Base-by-base conservation (phyloP, 108 stramenopile species). In the Conticribra weissflogii region DNA sequence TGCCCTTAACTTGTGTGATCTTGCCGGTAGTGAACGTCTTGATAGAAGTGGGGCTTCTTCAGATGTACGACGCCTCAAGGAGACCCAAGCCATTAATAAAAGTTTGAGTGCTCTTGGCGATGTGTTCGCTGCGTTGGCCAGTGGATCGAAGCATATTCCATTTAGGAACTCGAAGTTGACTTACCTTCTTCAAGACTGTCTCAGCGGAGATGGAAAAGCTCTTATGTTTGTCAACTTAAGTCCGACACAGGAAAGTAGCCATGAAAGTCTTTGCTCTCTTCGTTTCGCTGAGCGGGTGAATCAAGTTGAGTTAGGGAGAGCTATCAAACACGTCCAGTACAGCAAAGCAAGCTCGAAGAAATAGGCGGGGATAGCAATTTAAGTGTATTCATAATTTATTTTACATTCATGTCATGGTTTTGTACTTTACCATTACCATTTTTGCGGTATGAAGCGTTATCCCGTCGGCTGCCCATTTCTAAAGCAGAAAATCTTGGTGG, bases 51-150 rank as follows among this genome's bases (percentile, higher is more conserved):
- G 92, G 18, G 97, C 91, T 3, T 83, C 81, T 15, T 76, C 85
- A 17, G 92, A 96, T 66, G 89, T 89, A 22, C 62, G 84, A 59
- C 86, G 91, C 23, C 78, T 98, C 58, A 90, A 89, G 76, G 99
- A 99, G 75, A 97, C 99, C 1, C 96, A 96, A 78, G 86, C 92
- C 15, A 99, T 99, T 85, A 99, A 99, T 81, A 98, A 98, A 86
- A 96, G 96, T 68, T 78, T 98, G 22, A 97, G 96, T 71, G 97
- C 95, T 56, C 86, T 99, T 5, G 97, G 97, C 15, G 98, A 97
- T 74, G 99, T 99, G 9, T 99, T 99, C 85, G 84, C 87, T 58
- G 89, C 97, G 18, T 84, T 99, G 16, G 83, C 89, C 8, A 85
- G 81, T 53, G 94, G 96, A 58, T 81, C 96, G 5, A 71, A 84